Conservation (phyloP, 495 filamentous ascomycete species). For the Penicillium waksmanii region DNA sequence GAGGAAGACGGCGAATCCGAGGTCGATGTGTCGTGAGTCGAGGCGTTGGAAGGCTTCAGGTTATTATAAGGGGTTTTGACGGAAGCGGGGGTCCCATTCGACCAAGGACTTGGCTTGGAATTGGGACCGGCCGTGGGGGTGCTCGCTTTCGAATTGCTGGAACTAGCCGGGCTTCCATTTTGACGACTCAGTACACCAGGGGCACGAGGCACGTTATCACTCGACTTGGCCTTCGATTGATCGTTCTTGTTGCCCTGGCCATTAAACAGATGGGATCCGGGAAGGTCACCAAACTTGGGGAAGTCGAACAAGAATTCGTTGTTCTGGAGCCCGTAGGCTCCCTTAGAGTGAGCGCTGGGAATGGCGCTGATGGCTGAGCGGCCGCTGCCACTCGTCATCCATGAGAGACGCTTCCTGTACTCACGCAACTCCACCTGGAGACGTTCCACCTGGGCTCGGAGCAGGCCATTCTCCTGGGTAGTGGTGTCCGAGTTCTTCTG, state of each 20-base stretch:
- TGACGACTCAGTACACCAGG: constrained; percentile 42
- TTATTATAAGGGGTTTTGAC: constrained; percentile 22
- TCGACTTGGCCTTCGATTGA: constrained; percentile 35
- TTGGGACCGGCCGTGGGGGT: constrained; percentile 7
- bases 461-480: constrained; percentile 82
- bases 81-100: constrained; percentile 20
- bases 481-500: constrained; percentile 81
- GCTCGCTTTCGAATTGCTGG: constrained; percentile 17
- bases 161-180: constrained; percentile 2
- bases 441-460: constrained; percentile 85
- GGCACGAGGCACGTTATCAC: constrained; percentile 24
- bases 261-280: constrained; percentile 63
- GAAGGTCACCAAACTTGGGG: constrained; percentile 83
- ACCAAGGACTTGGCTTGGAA: constrained; percentile 12
- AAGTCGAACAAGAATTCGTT: constrained; percentile 94
- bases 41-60: constrained; percentile 30
- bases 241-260: constrained; percentile 38
- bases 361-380: constrained; percentile 53
- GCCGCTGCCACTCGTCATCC: constrained; percentile 53
- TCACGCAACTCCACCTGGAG: constrained; percentile 83
- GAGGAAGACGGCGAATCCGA: constrained; percentile 60
- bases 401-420: constrained; percentile 82
- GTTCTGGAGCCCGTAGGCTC: constrained; percentile 60
- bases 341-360: constrained; percentile 40
- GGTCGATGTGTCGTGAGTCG: constrained; percentile 46